Base-by-base conservation (phyloP, 805 yeast species). In the Sugiyamaella floridensis region DNA sequence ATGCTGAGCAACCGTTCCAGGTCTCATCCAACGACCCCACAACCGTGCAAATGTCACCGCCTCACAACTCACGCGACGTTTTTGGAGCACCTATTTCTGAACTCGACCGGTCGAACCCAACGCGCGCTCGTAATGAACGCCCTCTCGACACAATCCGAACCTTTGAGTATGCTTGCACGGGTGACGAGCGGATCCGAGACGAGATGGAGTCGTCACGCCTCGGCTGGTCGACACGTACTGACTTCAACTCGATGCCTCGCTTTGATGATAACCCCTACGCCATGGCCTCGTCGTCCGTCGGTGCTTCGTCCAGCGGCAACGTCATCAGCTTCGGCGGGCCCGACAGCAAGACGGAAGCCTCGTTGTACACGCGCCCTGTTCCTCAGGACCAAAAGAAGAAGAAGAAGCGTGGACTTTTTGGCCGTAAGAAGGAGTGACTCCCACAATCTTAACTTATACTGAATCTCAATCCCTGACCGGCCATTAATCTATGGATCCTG, bases 1-100 rank as follows among this genome's bases (percentile, higher is more conserved):
- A 86, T 65, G 98, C 92, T 69, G 92, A 85, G 8, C 98, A 93
- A 73, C 99, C 99, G 8, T 93, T 88, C 67, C 96, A 93, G 70
- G 80, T 79, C 65, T 73, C n/a, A n/a, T n/a, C 71, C 34, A 57
- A 71, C 55, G 55, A 63, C 60, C 58, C 65, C 62, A 63, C 67
- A 67, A 62, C 69, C 69, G 73, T 67, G 77, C 53, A 65, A n/a
- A 59, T 70, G 55, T 77, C 81, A 42, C 81, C 78, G 28, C 74
- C 78, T 46, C 75, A 73, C 43, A 82, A 82, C 28, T 64, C 82
- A 62, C 80, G 79, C 60, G 99, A 93, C 67, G 82, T 88, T 43
- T 92, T 90, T 68, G 99, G 99, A 18, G 79, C 79, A 54, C 81
- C 84, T 6, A 93, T 93, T 63, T 66, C 65, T 2, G 81, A 80